A percentile compares a stretch with the other conserved stretches of the same genome.
These are phyloP conservation scores for Croton laevigatus DNA, from an alignment of 441 rosid genomes.

Conservation along the genomic window DNA sequence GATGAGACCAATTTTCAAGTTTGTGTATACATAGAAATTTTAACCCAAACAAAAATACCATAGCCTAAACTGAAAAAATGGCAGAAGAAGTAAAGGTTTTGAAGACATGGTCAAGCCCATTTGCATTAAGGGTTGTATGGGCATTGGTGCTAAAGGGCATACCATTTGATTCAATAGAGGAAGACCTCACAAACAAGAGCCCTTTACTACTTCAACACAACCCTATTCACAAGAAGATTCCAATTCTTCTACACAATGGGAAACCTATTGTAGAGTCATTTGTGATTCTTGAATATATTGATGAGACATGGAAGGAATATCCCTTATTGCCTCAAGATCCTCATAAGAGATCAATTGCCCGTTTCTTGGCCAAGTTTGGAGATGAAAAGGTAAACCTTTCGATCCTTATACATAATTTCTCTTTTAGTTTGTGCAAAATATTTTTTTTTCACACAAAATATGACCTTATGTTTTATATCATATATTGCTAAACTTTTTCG, in stretches of 20 bases:
- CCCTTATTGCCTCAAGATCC: constrained; percentile 30
- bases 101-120: constrained; percentile 34
- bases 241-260: constrained; percentile 25
- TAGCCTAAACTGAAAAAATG: background rate
- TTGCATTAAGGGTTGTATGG: constrained; percentile 25
- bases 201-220: constrained; percentile 24
- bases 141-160: constrained; percentile 28
- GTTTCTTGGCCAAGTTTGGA: constrained; percentile 30
- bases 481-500: too few relatives aligned
- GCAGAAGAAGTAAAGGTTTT: constrained; percentile 26
- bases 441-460: too few relatives aligned
- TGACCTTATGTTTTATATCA: too few relatives aligned
- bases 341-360: constrained; percentile 14
- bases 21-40: background rate
- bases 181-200: constrained; percentile 28
- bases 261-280: constrained; percentile 27
- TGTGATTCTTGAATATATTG: constrained; percentile 28
- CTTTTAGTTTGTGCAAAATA: too few relatives aligned
- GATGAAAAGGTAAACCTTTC: constrained; percentile 25
- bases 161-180: constrained; percentile 22
- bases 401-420: too few relatives aligned
- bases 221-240: constrained; percentile 31
- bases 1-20: too few relatives aligned
- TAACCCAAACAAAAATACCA: too few relatives aligned
- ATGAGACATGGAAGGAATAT: constrained; percentile 23